Percentiles rank a stretch among this genome's conserved stretches.
Conservation (phyloP, 768 basidiomycete genomes). For the Lactarius hengduanensis region DNA sequence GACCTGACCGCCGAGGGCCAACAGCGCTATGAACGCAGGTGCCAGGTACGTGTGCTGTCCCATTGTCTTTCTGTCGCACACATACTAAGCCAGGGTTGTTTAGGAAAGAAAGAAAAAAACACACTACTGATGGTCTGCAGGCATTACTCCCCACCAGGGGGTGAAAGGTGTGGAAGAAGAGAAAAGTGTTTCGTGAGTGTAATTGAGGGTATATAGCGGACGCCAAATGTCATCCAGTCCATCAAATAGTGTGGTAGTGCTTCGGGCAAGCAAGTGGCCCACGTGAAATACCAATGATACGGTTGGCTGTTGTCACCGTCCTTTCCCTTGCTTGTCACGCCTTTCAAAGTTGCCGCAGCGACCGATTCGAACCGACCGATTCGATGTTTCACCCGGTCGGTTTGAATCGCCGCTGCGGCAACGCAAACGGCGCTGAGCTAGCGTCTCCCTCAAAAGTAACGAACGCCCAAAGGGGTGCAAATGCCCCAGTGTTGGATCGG, state of each 20-base stretch:
- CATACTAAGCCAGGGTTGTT: neutral
- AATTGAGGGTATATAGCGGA: neutral
- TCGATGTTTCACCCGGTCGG: no score
- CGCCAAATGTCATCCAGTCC: neutral
- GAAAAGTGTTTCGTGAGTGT: neutral
- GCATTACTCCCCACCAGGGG: neutral
- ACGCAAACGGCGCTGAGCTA: neutral
- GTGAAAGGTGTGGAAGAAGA: neutral
- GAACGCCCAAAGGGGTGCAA: neutral
- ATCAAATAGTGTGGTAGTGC: neutral
- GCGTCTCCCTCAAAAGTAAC: neutral
- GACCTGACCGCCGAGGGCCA: slow-evolving; percentile 52
- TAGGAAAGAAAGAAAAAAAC: no score
- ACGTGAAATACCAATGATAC: no score
- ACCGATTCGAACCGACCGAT: no score
- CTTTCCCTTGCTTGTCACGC: neutral
- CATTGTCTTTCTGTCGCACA: slow-evolving; percentile 4
- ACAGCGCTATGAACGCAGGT: slow-evolving; percentile 45
- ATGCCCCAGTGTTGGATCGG: neutral
- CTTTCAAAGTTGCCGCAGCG: no score
- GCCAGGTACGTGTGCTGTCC: slow-evolving; percentile 32
- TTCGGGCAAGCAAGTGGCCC: neutral
- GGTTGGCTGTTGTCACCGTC: no score
- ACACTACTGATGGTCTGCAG: neutral
- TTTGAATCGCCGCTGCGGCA: neutral